Evolutionary conservation across 2,329 filamentous ascomycete genomes (phyloP), one percentile per base, ranked within the genome.

Genomic region (Aspergillus udagawae): DNA sequence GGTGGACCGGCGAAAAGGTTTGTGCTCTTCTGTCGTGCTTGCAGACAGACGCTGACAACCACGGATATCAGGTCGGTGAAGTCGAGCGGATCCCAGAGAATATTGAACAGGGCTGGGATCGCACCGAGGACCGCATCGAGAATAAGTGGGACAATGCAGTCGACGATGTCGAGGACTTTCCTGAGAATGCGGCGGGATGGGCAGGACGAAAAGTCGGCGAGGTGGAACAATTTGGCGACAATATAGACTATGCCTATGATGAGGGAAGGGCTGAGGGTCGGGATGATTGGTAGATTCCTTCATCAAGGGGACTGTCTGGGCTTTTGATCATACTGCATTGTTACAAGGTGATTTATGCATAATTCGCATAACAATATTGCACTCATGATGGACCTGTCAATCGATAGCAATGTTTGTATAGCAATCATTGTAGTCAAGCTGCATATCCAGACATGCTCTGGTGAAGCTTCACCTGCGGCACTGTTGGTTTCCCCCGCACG

Each of bases 171-270:
- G 68, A 72, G 55, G 62, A 74, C 44, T 54, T 68, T 44, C 73
- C 73, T 2, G 70, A 74, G 52, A 64, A 74, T 35, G 65, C 74
- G n/a, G 73, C 75, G 12, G 68, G 64, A 51, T 76, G 72, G 67
- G 67, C 67, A 8, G 78, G 78, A 2, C 66, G 74, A 28, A 70
- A 73, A 54, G 76, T 78, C 4, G 78, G 77, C 5, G 68, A 69
- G 47, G 76, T 79, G 4, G 77, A 80, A 65, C 57, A 70, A 35
- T 79, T 77, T 57, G 77, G 69, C 0, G 75, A 79, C 57, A 64
- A 75, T 48, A 62, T 80, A 20, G 75, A 74, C 42, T 61, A 76
- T 66, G 69, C 75, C 14, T 80, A 79, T 63, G 77, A 80, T 61
- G 67, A 72, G 54, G 77, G 77, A 4, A 66, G 71, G 53, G 67